These are phyloP conservation scores for Lachancea waltii DNA, from an alignment of 805 yeast genomes.

Conservation along the genomic window DNA sequence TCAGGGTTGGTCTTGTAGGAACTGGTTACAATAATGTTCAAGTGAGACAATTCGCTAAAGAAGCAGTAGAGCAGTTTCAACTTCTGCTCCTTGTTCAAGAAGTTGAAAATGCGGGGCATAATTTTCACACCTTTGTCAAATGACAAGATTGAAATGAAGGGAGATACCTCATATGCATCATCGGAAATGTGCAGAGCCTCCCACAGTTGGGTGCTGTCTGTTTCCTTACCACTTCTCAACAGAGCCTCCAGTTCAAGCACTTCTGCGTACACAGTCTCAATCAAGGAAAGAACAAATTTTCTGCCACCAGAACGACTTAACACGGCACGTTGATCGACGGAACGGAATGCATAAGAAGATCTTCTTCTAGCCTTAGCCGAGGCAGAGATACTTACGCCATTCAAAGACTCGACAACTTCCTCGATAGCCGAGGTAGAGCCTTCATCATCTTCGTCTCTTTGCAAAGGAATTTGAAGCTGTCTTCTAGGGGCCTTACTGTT, in stretches of 20 bases:
- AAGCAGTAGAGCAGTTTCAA: slow-evolving; percentile 69
- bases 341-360: slow-evolving; percentile 30
- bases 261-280: slow-evolving; percentile 73
- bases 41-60: slow-evolving; percentile 71
- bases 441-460: slow-evolving; percentile 39
- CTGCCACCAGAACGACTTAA: slow-evolving; percentile 37
- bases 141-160: slow-evolving; percentile 75
- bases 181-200: slow-evolving; percentile 69
- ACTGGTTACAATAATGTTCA: slow-evolving; percentile 71
- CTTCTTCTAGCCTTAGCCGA: slow-evolving; percentile 29
- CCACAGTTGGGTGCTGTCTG: slow-evolving; percentile 56
- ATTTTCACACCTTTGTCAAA: slow-evolving; percentile 85
- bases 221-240: slow-evolving; percentile 49
- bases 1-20: slow-evolving; percentile 63
- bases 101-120: slow-evolving; percentile 82
- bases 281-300: slow-evolving; percentile 53
- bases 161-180: slow-evolving; percentile 51
- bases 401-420: slow-evolving; percentile 29
- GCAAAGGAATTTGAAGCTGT: slow-evolving; percentile 55
- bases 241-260: slow-evolving; percentile 74
- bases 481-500: slow-evolving; percentile 84
- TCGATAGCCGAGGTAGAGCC: slow-evolving; percentile 23
- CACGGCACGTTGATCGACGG: slow-evolving; percentile 31
- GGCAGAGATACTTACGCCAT: slow-evolving; percentile 25
- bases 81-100: slow-evolving; percentile 68